phyloP scores from a whole-genome alignment of 257 asterid genomes.

The Paulownia fortunei region DNA sequence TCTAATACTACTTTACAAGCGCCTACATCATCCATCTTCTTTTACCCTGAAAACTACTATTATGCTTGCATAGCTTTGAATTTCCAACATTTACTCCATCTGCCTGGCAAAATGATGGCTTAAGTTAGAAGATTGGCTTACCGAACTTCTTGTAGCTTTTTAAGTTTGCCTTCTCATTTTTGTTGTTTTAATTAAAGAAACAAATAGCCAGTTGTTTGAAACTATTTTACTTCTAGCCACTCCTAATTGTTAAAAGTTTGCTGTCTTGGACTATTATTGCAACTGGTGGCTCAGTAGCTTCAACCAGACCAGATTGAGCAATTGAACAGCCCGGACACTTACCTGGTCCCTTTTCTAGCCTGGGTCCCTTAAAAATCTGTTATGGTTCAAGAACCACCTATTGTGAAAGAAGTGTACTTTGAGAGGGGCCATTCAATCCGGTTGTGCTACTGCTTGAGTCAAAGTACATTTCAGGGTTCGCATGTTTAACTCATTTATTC shows the following conservation, averaged over 20 bases:
- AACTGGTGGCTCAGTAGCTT: neutral
- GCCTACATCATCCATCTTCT: neutral
- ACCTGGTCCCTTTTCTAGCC: neutral
- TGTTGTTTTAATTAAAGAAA: neutral
- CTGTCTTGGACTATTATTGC: neutral
- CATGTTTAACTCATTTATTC: neutral
- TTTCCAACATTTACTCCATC: neutral
- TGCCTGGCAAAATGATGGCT: neutral
- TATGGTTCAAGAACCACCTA: neutral
- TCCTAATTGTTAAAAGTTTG: neutral
- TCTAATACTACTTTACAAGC: neutral
- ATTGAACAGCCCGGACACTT: neutral
- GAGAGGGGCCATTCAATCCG: neutral
- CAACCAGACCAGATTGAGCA: neutral
- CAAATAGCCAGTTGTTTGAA: neutral
- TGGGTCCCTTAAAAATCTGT: neutral
- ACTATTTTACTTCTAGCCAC: neutral
- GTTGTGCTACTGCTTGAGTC: neutral
- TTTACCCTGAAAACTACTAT: neutral
- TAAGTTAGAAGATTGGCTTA: neutral
- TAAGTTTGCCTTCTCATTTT: neutral
- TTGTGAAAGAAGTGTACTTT: neutral
- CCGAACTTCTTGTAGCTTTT: neutral
- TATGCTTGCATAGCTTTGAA: constrained; percentile 7
- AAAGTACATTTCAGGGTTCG: neutral